Conservation (phyloP, 129 eudicot species). For the Heracleum sosnowskyi region DNA sequence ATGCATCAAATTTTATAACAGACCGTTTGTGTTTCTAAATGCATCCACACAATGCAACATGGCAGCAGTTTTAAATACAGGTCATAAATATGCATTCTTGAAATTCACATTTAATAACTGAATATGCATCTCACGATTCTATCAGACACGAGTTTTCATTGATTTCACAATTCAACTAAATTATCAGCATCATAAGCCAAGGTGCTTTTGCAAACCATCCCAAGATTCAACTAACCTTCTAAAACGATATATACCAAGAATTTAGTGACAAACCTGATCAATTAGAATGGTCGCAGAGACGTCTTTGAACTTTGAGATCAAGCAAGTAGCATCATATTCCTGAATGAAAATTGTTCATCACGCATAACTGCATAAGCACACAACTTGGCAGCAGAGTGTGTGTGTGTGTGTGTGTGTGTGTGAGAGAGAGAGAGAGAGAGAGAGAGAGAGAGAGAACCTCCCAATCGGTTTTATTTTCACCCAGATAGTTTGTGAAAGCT, state of each 20-base stretch:
- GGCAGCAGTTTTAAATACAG: neutral
- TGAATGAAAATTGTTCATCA: slow-evolving; percentile 29
- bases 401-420: too few species aligned
- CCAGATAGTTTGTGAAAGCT: slow-evolving; percentile 92
- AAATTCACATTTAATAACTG: neutral
- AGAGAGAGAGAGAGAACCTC: slow-evolving; percentile 47
- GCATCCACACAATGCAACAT: neutral
- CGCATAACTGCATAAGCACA: slow-evolving; percentile 4
- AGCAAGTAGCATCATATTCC: slow-evolving; percentile 90
- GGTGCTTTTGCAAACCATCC: neutral
- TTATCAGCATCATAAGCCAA: neutral
- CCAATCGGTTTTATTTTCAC: slow-evolving; percentile 77
- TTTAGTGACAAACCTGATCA: slow-evolving; percentile 57
- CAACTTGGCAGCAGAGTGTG: slow-evolving; percentile 1
- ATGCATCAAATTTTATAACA: too few species aligned
- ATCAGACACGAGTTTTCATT: neutral
- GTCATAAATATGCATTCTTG: neutral
- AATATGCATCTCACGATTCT: neutral
- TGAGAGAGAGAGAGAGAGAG: neutral
- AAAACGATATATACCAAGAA: neutral
- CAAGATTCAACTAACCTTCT: neutral
- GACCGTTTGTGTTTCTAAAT: neutral
- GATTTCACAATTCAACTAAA: too few species aligned
- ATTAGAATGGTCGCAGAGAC: slow-evolving; percentile 80
- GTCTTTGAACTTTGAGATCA: slow-evolving; percentile 65